Evolutionary conservation across 495 filamentous ascomycete species (phyloP).

Genomic region (Ramalina peruviana): DNA sequence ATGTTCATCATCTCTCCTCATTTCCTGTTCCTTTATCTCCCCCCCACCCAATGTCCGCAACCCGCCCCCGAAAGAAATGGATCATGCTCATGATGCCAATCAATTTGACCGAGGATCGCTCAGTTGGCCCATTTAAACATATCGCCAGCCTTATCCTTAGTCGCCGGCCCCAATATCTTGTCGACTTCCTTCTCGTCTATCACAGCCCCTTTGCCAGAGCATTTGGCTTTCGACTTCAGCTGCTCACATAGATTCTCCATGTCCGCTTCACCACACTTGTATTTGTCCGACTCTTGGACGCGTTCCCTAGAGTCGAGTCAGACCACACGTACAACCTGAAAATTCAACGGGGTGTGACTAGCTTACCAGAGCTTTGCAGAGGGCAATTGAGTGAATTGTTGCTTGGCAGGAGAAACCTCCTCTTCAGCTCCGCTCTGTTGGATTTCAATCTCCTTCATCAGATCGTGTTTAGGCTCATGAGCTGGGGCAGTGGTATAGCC

Average conservation of each 20-base stretch:
- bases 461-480: constrained; percentile 43
- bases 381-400: constrained; percentile 49
- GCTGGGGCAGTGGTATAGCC: constrained; percentile 27
- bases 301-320: constrained; percentile 56
- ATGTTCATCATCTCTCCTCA: too few species aligned
- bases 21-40: too few species aligned
- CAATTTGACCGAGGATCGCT: too few species aligned
- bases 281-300: constrained; percentile 73
- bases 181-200: constrained; percentile 84
- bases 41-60: too few species aligned
- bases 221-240: constrained; percentile 91
- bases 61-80: too few species aligned
- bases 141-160: constrained; percentile 9
- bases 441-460: constrained; percentile 61
- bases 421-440: constrained; percentile 52
- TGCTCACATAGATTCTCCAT: constrained; percentile 87
- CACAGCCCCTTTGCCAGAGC: constrained; percentile 83
- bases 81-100: too few species aligned
- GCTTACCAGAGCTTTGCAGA: constrained; percentile 84
- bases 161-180: constrained; percentile 47
- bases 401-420: constrained; percentile 41
- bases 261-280: constrained; percentile 77
- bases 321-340: constrained; percentile 9
- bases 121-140: background rate
- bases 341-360: background rate